Evolutionary conservation across 176 grass and related monocot species (phyloP).

Genomic region (Poa pratensis): DNA sequence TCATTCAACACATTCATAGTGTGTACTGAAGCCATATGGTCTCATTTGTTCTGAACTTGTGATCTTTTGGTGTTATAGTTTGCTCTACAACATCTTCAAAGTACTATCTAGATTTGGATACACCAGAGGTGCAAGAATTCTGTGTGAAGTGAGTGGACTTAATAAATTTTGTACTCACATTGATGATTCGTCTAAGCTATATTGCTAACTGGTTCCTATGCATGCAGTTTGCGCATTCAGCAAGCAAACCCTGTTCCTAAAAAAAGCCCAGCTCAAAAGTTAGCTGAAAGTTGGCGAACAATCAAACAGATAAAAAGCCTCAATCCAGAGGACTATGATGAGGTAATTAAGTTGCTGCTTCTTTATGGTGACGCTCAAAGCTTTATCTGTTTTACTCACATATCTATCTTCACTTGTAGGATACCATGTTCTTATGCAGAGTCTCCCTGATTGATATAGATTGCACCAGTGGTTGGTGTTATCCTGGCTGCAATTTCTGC

Average conservation of each 20-base stretch:
- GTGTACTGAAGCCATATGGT: not conserved
- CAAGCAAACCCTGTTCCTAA: not conserved
- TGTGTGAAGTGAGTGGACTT: not conserved
- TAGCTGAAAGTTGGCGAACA: not conserved
- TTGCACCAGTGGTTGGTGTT: constrained; percentile 16
- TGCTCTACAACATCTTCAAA: constrained; percentile 25
- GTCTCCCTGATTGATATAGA: constrained; percentile 1
- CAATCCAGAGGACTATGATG: not conserved
- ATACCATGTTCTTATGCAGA: constrained; percentile 26
- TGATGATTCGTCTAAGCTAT: not conserved
- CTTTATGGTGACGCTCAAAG: not conserved
- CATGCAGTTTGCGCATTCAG: constrained; percentile 5
- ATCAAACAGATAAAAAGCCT: not conserved
- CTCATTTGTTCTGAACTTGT: not conserved
- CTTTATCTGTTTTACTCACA: not conserved
- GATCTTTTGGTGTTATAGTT: not conserved
- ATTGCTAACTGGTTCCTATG: not conserved
- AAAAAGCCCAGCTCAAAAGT: not conserved
- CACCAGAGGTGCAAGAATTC: constrained; percentile 1
- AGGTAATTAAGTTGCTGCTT: not conserved
- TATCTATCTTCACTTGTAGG: constrained; percentile 5
- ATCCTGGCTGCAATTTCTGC: not conserved
- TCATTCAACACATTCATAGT: not conserved
- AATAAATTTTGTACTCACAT: not conserved
- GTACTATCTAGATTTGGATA: constrained; percentile 19